Evolutionary conservation across 2,329 filamentous ascomycete genomes (phyloP), one percentile per base, ranked within the genome.

Genomic region (Dactylellina sp.): DNA sequence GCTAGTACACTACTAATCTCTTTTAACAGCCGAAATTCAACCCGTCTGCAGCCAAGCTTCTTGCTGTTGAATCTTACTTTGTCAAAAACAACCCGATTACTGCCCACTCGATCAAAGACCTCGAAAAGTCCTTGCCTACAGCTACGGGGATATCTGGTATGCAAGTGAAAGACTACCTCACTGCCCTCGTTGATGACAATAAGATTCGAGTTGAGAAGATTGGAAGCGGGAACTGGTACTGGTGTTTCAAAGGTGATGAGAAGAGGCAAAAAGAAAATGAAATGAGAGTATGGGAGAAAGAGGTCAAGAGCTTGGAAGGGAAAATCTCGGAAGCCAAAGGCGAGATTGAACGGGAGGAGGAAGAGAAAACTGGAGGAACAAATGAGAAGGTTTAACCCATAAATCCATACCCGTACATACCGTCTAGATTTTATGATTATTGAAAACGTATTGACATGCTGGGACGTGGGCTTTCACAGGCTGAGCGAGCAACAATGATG

Each of bases 211-310:
- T 89, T 25, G 88, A 90, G 81, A 90, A 90, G 80, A 90, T 91
- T 77, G 89, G 88, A 46, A 88, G 84, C 75, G 88, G 87, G 25
- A 90, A 90, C 79, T 91, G 88, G 88, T 90, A 90, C 81, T 91
- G 89, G 89, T 85, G 84, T 75, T 90, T 90, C 79, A 83, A 81
- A 16, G 86, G 84, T 25, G 87, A 89, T 60, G 86, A 86, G 78
- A 84, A 83, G 78, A 84, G 83, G 52, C 66, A 77, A 25, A 79
- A 81, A 35, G 81, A 83, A 76, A 80, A 71, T 77, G 79, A 57
- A 76, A 78, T 50, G 7, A 65, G 59, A 22, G 16, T 20, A 14
- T 71, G 59, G 60, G 60, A 61, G 46, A 64, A 68, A 4, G 71
- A 75, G 55, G 62, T 50, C 16, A 64, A 49, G 49, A 20, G 12